These are phyloP conservation scores for Arabidopsis arenosa DNA, from an alignment of 345 rosid genomes.

Conservation along the genomic window DNA sequence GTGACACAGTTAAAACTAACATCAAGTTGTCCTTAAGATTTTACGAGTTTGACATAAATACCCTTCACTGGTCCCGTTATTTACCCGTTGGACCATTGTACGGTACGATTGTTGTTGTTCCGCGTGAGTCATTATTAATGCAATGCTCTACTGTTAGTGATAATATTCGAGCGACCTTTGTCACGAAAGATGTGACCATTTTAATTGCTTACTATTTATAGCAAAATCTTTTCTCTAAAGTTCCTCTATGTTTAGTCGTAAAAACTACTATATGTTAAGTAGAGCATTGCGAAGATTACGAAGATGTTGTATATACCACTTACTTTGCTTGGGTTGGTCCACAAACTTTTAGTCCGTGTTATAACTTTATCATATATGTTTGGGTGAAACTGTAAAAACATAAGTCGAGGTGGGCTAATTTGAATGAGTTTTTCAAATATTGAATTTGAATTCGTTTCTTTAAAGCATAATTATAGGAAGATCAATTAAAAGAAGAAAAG, in stretches of 20 bases:
- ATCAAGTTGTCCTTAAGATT: background rate
- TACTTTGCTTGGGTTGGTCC: too few species aligned
- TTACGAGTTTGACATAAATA: constrained; percentile 10
- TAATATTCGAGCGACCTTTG: background rate
- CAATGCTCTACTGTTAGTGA: background rate
- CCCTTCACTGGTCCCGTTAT: constrained; percentile 35
- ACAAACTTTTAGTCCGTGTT: too few species aligned
- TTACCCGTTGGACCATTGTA: background rate
- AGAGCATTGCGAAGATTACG: too few species aligned
- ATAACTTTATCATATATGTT: too few species aligned
- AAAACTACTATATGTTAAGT: too few species aligned
- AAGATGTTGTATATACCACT: too few species aligned
- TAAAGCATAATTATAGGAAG: constrained; percentile 19
- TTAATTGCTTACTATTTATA: background rate
- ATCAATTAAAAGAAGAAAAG: constrained; percentile 1
- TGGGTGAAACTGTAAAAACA: too few species aligned
- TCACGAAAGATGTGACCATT: constrained; percentile 35
- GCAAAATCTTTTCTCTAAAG: background rate
- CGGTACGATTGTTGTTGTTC: constrained; percentile 19
- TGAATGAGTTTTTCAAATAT: constrained; percentile 6
- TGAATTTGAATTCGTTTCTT: constrained; percentile 28
- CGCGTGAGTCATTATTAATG: constrained; percentile 36
- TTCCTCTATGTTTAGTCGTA: too few species aligned
- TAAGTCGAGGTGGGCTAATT: background rate
- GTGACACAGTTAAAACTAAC: constrained; percentile 42